A percentile compares a stretch with the other conserved stretches of the same genome.
These are phyloP conservation scores for Trichoderma semiorbis DNA, from an alignment of 2,329 filamentous ascomycete genomes.

Conservation along the genomic window DNA sequence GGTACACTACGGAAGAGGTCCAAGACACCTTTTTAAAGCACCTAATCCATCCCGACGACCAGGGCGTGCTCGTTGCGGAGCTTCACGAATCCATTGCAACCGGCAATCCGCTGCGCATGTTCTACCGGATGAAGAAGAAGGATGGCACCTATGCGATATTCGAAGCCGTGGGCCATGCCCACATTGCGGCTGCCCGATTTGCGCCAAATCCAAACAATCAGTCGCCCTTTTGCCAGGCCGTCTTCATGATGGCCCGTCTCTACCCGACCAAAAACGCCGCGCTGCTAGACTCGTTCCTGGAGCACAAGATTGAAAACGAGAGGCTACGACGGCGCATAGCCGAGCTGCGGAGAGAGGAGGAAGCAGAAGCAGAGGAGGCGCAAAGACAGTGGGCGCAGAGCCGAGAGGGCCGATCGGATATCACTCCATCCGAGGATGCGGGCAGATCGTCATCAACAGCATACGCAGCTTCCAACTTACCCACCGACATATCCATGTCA, in stretches of 20 bases:
- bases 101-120: conserved; percentile 75
- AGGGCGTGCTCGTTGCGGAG: conserved; percentile 76
- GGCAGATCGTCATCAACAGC: conserved; percentile 33
- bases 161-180: conserved; percentile 88
- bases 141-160: conserved; percentile 76
- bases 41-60: conserved; percentile 82
- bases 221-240: conserved; percentile 74
- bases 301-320: conserved; percentile 97
- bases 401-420: conserved; percentile 53
- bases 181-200: conserved; percentile 69
- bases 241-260: conserved; percentile 89
- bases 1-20: conserved; percentile 68
- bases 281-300: conserved; percentile 85
- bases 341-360: conserved; percentile 80
- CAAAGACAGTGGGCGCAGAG: conserved; percentile 59
- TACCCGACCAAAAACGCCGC: conserved; percentile 86
- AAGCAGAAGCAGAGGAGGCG: conserved; percentile 69
- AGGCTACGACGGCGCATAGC: conserved; percentile 78
- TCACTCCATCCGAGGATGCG: conserved; percentile 48
- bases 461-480: conserved; percentile 29
- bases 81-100: conserved; percentile 85
- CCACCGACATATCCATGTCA: conserved; percentile 50
- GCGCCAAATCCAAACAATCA: conserved; percentile 61
- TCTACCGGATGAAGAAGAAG: conserved; percentile 76
- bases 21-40: conserved; percentile 74